Evolutionary conservation across 2,329 filamentous ascomycete species (phyloP), one percentile per base, ranked within the genome.

Genomic region (Talaromyces sp.): DNA sequence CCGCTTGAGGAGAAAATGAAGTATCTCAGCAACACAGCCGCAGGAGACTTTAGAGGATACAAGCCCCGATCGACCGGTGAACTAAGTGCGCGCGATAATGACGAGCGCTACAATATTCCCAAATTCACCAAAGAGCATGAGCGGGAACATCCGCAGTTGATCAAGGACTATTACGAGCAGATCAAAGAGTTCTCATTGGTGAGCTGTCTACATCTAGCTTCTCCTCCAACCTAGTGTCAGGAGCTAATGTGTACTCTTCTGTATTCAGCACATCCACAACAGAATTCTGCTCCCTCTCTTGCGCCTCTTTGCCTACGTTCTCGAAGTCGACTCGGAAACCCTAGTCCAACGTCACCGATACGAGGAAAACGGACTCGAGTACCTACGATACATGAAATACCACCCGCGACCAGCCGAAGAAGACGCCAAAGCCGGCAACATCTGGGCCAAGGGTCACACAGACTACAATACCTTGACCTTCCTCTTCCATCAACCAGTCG

Each of bases 371-470:
- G 80, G 82, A n/a, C 84, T 87, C 63, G 83, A 84, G 25, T 84
- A 87, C 63, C 77, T 87, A 18, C 80, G 86, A 3, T 87, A 86
- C 70, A 87, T 87, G 84, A 78, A 82, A 54, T 86, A 86, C 64
- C 77, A 79, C 9, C 78, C 80, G 0, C 81, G 84, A 37, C 78
- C 76, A 0, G 70, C 76, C 0, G 79, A 82, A n/a, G 79, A 83
- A 33, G 81, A 81, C 60, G 77, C 75, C 33, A 75, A 74, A 46
- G 75, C 77, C 1, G 79, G 78, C 0, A 72, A 74, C 21, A 73
- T 83, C 0, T 82, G 81, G 66, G 75, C 77, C 0, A 74, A 75
- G 0, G 83, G 84, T 0, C 84, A 86, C 67, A 86, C 84, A 0
- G 84, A 87, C 65, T 72, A 86, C 0, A 84, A 83, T 0, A 82